phyloP scores from a whole-genome alignment of 148 eudicot species.

The Arbutus unedo region DNA sequence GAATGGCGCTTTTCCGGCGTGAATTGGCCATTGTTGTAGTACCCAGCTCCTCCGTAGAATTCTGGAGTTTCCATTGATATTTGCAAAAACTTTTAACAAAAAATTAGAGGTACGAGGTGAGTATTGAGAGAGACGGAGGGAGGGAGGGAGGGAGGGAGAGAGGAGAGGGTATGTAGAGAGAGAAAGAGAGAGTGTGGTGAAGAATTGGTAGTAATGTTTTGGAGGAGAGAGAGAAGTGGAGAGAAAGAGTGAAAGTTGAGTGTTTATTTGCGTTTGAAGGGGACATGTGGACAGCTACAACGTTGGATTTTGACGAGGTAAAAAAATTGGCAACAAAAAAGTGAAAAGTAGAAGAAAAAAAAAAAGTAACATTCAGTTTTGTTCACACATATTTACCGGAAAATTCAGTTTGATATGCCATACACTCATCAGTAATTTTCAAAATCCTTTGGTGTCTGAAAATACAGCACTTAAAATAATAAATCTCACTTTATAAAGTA shows the following conservation, averaged over 20 bases:
- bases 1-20: conserved; percentile 31
- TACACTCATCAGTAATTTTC: background rate
- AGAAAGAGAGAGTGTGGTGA: conserved; percentile 16
- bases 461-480: no score
- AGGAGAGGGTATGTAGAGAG: background rate
- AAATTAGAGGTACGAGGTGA: background rate
- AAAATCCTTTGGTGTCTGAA: no score
- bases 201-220: conserved; percentile 7
- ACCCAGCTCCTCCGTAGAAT: conserved; percentile 22
- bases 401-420: background rate
- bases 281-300: conserved; percentile 40
- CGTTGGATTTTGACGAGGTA: conserved; percentile 31
- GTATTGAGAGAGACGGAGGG: background rate
- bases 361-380: no score
- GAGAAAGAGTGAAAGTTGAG: conserved; percentile 25
- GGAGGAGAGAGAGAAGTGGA: conserved; percentile 27
- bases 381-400: background rate
- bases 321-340: conserved; percentile 20
- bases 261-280: conserved; percentile 52
- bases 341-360: background rate
- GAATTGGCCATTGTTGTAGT: conserved; percentile 26
- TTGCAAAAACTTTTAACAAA: background rate
- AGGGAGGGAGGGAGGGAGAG: background rate
- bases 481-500: no score
- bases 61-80: conserved; percentile 24